phyloP scores from a whole-genome alignment of 306 rosid genomes.

The Trifolium dubium region DNA sequence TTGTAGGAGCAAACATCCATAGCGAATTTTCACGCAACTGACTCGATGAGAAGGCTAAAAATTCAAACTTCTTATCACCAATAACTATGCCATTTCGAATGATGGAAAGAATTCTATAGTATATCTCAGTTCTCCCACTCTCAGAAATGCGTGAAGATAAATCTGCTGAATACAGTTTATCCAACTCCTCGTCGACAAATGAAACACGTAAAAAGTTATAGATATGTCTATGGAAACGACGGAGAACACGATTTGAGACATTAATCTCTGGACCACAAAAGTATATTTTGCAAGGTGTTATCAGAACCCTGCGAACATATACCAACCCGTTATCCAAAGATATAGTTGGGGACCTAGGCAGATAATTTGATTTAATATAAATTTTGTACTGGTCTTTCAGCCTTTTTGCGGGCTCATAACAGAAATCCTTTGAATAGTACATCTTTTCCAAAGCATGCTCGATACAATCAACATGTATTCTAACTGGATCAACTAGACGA shows the following conservation, averaged over 20 bases:
- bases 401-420: conserved; percentile 74
- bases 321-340: conserved; percentile 72
- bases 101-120: conserved; percentile 61
- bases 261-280: conserved; percentile 79
- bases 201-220: conserved; percentile 82
- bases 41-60: conserved; percentile 90
- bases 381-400: conserved; percentile 54
- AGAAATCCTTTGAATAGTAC: conserved; percentile 58
- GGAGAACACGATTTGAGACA: conserved; percentile 84
- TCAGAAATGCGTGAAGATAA: conserved; percentile 61
- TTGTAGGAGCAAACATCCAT: conserved; percentile 91
- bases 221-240: conserved; percentile 43
- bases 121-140: conserved; percentile 60
- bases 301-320: conserved; percentile 72
- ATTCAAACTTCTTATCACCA: conserved; percentile 78
- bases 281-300: conserved; percentile 72
- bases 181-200: conserved; percentile 84
- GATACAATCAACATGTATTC: conserved; percentile 35
- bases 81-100: conserved; percentile 66
- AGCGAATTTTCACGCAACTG: conserved; percentile 78
- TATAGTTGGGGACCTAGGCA: conserved; percentile 50
- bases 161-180: conserved; percentile 65
- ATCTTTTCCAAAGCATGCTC: conserved; percentile 69
- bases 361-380: conserved; percentile 41
- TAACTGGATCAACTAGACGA: conserved; percentile 63